Conservation (phyloP, 208 protist species). For the Wallacemonas sp. region DNA sequence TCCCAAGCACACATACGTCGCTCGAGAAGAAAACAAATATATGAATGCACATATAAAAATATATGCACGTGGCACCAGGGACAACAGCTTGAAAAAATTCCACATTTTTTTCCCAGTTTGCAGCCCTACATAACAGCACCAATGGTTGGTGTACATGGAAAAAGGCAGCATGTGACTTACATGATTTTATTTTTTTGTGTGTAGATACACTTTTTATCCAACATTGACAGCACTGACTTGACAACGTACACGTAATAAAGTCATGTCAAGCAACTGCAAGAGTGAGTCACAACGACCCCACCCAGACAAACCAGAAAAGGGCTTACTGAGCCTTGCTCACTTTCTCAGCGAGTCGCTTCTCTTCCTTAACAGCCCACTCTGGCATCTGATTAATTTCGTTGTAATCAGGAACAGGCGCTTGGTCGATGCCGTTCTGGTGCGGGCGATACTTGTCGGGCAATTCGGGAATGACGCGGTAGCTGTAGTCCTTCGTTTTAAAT, state of each 20-base stretch:
- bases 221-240: too few species aligned
- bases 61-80: too few species aligned
- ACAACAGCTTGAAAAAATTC: too few species aligned
- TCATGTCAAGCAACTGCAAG: background rate
- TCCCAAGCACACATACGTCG: too few species aligned
- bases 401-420: slow-evolving; percentile 87
- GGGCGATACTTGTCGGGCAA: slow-evolving; percentile 91
- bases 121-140: too few species aligned
- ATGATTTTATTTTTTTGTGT: too few species aligned
- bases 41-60: too few species aligned
- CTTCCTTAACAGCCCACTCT: slow-evolving; percentile 84
- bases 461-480: slow-evolving; percentile 88
- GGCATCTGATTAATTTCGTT: slow-evolving; percentile 90
- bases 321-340: slow-evolving; percentile 14
- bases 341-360: slow-evolving; percentile 57
- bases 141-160: too few species aligned
- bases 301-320: background rate
- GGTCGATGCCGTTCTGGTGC: slow-evolving; percentile 90
- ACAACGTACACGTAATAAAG: background rate
- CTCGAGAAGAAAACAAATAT: too few species aligned
- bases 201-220: too few species aligned
- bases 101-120: too few species aligned
- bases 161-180: too few species aligned
- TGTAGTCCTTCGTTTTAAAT: slow-evolving; percentile 91
- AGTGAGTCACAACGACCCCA: background rate